Evolutionary conservation across 352 stramenopile genomes (phyloP).

Genomic region (Globisporangium nodosum): DNA sequence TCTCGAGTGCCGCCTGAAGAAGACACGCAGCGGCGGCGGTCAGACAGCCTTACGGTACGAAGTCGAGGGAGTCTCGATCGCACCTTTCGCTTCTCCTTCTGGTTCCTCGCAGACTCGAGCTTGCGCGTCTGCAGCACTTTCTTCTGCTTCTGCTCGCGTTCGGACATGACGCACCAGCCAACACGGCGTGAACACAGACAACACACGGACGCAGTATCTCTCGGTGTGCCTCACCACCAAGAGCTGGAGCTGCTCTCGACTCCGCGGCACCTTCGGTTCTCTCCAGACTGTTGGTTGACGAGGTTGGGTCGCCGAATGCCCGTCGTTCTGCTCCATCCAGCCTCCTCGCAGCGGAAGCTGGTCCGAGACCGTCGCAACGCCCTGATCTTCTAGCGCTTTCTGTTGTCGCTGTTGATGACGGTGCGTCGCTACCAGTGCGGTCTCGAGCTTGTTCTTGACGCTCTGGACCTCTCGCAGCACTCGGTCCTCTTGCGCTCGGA

Average conservation of each 20-base stretch:
- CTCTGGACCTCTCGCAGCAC: conserved; percentile 44
- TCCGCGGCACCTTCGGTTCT: conserved; percentile 21
- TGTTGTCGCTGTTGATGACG: not conserved
- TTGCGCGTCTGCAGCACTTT: conserved; percentile 37
- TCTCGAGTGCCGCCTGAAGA: conserved; percentile 28
- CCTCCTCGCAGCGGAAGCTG: not conserved
- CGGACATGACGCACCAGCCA: not conserved
- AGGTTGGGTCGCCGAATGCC: not conserved
- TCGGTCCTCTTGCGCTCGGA: conserved; percentile 44
- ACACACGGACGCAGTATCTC: not conserved
- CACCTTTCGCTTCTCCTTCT: conserved; percentile 54
- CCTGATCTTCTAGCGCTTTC: not conserved
- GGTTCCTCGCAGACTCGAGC: conserved; percentile 29
- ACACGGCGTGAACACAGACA: not conserved
- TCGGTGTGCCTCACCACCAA: conserved; percentile 21
- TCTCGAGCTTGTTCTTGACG: conserved; percentile 40
- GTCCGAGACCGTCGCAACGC: not conserved
- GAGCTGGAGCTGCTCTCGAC: conserved; percentile 45
- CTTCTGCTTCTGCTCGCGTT: conserved; percentile 38
- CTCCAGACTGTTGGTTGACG: not conserved
- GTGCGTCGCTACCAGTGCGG: conserved; percentile 2
- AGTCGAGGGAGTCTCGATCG: not conserved
- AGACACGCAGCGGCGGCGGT: not conserved
- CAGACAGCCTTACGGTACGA: not conserved
- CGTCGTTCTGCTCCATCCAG: not conserved